phyloP scores from a whole-genome alignment of 371 early-diverging fungal genomes.

The Apophysomyces trapeziformis region DNA sequence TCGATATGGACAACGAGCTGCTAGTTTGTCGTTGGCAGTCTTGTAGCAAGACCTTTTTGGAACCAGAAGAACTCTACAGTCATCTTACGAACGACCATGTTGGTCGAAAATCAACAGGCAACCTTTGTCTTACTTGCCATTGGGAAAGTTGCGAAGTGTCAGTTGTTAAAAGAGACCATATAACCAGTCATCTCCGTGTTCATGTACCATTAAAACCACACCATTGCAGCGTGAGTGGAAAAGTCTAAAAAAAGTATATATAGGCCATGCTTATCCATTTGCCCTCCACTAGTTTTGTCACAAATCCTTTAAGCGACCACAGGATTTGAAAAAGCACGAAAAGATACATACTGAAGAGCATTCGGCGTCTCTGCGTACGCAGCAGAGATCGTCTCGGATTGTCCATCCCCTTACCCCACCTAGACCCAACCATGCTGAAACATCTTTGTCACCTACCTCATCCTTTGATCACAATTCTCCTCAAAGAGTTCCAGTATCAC shows the following conservation, averaged over 20 bases:
- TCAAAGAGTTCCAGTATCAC: constrained; percentile 27
- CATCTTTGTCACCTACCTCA: constrained; percentile 19
- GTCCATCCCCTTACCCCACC: constrained; percentile 27
- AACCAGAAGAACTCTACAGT: constrained; percentile 80
- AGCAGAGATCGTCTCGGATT: constrained; percentile 9
- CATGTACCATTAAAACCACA: constrained; percentile 92
- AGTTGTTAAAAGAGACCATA: constrained; percentile 90
- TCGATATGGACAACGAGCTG: constrained; percentile 6
- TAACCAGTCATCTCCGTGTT: constrained; percentile 91
- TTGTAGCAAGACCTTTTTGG: constrained; percentile 61
- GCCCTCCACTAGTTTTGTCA: constrained; percentile 54
- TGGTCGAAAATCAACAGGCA: constrained; percentile 88
- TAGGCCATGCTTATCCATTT: background rate
- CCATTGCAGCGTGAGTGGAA: constrained; percentile 63
- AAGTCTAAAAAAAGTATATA: background rate
- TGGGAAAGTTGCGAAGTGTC: constrained; percentile 84
- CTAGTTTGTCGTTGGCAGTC: constrained; percentile 55
- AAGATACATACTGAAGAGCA: constrained; percentile 71
- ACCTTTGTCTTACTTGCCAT: constrained; percentile 85
- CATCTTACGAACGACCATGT: constrained; percentile 90
- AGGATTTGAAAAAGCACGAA: constrained; percentile 90
- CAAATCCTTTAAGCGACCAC: constrained; percentile 87
- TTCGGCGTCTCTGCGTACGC: constrained; percentile 12
- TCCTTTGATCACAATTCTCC: constrained; percentile 18
- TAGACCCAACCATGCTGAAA: constrained; percentile 13